Base-by-base conservation (phyloP, 768 basidiomycete genomes). In the Gyrodon lividus region DNA sequence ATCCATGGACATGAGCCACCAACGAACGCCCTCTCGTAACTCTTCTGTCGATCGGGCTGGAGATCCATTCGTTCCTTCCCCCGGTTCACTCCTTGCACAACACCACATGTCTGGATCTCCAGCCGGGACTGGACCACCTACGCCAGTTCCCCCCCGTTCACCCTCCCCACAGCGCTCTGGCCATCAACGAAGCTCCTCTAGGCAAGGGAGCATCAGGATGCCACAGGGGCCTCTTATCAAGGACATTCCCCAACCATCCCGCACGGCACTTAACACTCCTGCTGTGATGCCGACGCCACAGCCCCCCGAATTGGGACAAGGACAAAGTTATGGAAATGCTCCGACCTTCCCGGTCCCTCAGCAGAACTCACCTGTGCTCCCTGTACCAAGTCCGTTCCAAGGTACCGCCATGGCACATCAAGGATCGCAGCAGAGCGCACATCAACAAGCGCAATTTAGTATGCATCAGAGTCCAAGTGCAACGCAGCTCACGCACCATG, bases 211-310 rank as follows among this genome's bases (percentile, higher is more conserved):
- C 43, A 16, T 55, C 19, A 52, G 49, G 12, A n/a, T 45, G 48
- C 52, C 58, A 56, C 66, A 57, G 50, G 49, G 17, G 1, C 48
- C 56, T 19, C 56, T 56, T 43, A 52, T 58, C 43, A 57, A 31
- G 22, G 58, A 62, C 24, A 33, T 56, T 10, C 57, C 61, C 7
- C 68, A 55, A 3, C 58, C 60, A n/a, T 42, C 60, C 3, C 64
- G 53, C 24, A 46, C 60, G 4, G 52, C 51, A 22, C 38, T 60
- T 48, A 53, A 48, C 22, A 49, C 43, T 7, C 37, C 59, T 20
- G 41, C 57, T 2, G 48, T 48, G 33, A 52, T 46, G 13, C 23
- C 57, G 10, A 48, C 48, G 48, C 56, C 66, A 54, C 61, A 59
- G 12, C 53, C 52, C 20, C 43, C 58, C 52, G 48, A 45, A 43